Base-by-base conservation (phyloP, 441 rosid genomes). In the Sinapis alba region DNA sequence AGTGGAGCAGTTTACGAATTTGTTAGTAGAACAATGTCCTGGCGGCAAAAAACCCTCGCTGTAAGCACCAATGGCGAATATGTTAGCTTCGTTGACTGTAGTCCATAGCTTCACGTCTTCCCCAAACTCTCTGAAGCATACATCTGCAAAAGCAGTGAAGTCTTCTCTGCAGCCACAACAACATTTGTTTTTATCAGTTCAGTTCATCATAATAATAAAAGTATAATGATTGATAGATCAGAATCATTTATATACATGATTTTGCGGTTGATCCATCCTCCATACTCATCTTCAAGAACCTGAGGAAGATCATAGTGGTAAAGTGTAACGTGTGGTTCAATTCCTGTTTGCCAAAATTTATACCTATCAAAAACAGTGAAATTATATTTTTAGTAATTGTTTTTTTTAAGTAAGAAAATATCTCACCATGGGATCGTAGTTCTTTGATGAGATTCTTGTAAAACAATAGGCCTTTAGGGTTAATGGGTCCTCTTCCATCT, bases 401-500 rank as follows among this genome's bases (percentile, higher is more conserved):
- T 6, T 6, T 20, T 21, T 11, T 23, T 12, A 63, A 64, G 5
- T 7, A 16, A 57, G 8, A 12, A 56, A 9, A 4, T 26, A 13
- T 13, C 4, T 60, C 7, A 88, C 94, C 96, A 23, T 84, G 82
- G 20, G 10, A 70, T 15, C 75, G 38, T 18, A 90, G 87, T 43
- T 92, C 94, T 41, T 90, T 74, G 71, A 90, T 84, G 80, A 90
- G 82, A 67, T 87, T 85, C 74, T 88, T 87, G 85, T 92, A 92
- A 71, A 88, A 92, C 47, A 28, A 62, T 51, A 88, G 51, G 12
- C 91, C 97, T 75, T 86, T 88, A 1, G 83, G 86, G 76, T 90
- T 92, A 32, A 87, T 70, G 11, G 83, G 78, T 74, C 92, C 94
- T 84, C 94, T 83, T 75, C 96, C 97, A 82, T 84, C 96, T 92